Conservation (phyloP, 2,329 filamentous ascomycete genomes). For the Stemphylium vesicarium region DNA sequence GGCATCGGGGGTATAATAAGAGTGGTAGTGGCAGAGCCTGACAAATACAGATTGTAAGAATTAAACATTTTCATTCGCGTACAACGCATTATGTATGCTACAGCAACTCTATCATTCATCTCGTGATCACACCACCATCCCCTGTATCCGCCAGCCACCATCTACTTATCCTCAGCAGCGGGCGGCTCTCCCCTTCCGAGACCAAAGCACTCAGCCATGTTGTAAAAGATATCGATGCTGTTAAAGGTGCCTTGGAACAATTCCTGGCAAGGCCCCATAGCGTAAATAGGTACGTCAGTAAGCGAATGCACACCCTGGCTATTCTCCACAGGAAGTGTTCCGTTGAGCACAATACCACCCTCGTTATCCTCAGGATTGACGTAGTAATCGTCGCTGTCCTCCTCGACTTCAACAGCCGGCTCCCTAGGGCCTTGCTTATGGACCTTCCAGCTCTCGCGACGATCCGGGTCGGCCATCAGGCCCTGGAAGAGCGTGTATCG, state of each 20-base stretch:
- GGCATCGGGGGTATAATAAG: too few species aligned
- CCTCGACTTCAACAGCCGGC: constrained; percentile 64
- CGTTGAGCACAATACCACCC: constrained; percentile 75
- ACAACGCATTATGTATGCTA: too few species aligned
- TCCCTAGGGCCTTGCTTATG: constrained; percentile 69
- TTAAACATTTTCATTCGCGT: too few species aligned
- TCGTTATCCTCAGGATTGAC: constrained; percentile 71
- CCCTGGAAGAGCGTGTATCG: constrained; percentile 81
- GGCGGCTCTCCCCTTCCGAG: constrained; percentile 17
- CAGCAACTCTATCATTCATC: too few species aligned
- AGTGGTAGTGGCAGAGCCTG: too few species aligned
- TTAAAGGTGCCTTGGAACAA: constrained; percentile 73
- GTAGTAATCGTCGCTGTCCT: constrained; percentile 61
- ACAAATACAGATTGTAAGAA: too few species aligned
- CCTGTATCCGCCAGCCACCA: not conserved
- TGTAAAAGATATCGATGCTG: constrained; percentile 77
- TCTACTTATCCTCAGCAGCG: not conserved
- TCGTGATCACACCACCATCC: not conserved
- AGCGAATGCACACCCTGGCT: constrained; percentile 59
- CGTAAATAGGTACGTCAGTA: constrained; percentile 65
- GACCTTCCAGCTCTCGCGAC: constrained; percentile 76
- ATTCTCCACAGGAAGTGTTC: constrained; percentile 70
- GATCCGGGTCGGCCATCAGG: constrained; percentile 74
- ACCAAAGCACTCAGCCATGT: constrained; percentile 72
- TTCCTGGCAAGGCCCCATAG: constrained; percentile 79